Base-by-base conservation (phyloP, 164 flowering plant species). In the Paratinospora sagittata region DNA sequence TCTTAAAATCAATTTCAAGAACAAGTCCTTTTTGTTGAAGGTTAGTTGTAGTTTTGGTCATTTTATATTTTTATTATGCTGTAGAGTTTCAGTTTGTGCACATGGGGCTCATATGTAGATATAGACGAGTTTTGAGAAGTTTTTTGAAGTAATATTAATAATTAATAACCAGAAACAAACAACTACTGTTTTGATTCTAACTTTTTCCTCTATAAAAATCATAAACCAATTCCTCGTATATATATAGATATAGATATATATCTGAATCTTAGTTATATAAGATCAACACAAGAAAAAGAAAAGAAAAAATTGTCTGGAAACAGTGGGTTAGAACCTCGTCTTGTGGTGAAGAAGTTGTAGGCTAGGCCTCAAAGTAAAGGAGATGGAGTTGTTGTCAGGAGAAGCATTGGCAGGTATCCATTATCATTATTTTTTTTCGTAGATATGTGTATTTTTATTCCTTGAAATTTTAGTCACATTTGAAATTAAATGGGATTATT, bases 391-490 rank as follows among this genome's bases (percentile, higher is more conserved):
- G 77, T 82, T 66, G 93, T 89, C 27, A 81, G 91, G 62, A 82
- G 93, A 80, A 83, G 85, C 87, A 86, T 89, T 79, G 91, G 91
- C 74, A 85, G 88, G 93, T 89, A 27, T 19, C 14, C 0, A 47
- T 21, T 67, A 16, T 23, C 7, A 6, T 19, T 41, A 41, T 21
- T 49, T 11, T 27, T 19, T 14, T 70, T 26, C n/a, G 62, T 65
- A n/a, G n/a, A n/a, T n/a, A n/a, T 73, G 63, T 64, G n/a, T 24
- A 7, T 34, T 36, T 0, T 65, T 65, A 1, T 10, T 66, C 26
- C 69, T 76, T 76, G 70, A 30, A 30, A 30, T 4, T 30, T 30
- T 30, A 1, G 34, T 30, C 34, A 30, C 34, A 30, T 1, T 30
- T 30, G 34, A 30, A 30, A 66, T 30, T 70, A 65, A 62, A 69